These are phyloP conservation scores for Limonium bicolor DNA, from an alignment of 148 eudicot species.

Conservation along the genomic window DNA sequence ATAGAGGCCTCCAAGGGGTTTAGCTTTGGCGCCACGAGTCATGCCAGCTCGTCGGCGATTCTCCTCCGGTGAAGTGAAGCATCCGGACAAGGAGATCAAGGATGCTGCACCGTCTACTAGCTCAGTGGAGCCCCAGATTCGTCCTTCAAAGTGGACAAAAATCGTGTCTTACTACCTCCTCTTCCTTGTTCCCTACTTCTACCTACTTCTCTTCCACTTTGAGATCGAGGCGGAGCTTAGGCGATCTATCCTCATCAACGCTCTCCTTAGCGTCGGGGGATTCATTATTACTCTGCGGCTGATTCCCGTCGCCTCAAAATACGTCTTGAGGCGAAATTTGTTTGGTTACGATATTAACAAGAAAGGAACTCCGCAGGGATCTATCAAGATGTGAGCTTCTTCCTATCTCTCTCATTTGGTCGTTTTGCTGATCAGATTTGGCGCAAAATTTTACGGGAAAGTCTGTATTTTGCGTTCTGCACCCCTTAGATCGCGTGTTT, in stretches of 20 bases:
- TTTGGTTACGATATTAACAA: slow-evolving; percentile 87
- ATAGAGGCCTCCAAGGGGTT: no score
- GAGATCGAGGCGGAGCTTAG: slow-evolving; percentile 35
- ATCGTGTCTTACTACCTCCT: slow-evolving; percentile 24
- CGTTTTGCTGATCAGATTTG: no score
- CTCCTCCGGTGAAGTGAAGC: slow-evolving; percentile 9
- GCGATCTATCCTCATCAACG: slow-evolving; percentile 60
- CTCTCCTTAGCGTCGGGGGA: slow-evolving; percentile 35
- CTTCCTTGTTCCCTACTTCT: slow-evolving; percentile 48
- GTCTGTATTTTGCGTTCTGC: no score
- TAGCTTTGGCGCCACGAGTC: neutral
- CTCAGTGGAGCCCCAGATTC: slow-evolving; percentile 13
- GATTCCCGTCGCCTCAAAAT: slow-evolving; percentile 84
- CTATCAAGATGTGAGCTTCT: slow-evolving; percentile 52
- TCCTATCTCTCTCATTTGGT: neutral
- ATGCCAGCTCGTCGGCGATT: slow-evolving; percentile 44
- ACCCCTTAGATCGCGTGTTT: neutral
- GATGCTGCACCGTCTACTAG: neutral
- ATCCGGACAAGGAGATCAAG: slow-evolving; percentile 6
- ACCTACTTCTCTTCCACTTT: slow-evolving; percentile 40
- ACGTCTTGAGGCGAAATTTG: slow-evolving; percentile 63
- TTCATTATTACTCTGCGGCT: slow-evolving; percentile 36
- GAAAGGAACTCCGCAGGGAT: slow-evolving; percentile 75
- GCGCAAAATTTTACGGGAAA: no score
- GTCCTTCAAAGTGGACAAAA: slow-evolving; percentile 23